These are phyloP conservation scores for Epichloe scottii DNA, from an alignment of 2,329 filamentous ascomycete genomes.

Conservation along the genomic window DNA sequence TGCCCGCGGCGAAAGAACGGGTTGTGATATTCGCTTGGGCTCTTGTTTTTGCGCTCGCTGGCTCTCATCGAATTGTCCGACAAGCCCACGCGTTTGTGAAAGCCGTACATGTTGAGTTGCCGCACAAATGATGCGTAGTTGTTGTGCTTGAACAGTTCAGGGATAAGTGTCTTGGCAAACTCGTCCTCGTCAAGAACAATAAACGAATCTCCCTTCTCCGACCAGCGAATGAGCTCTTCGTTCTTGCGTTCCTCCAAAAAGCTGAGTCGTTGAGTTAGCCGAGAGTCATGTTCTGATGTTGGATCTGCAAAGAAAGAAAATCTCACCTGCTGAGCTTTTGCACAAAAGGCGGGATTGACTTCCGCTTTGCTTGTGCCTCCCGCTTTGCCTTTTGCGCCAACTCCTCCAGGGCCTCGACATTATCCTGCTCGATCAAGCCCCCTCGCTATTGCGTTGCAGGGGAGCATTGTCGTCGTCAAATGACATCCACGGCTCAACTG, in stretches of 20 bases:
- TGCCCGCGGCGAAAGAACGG: conserved; percentile 90
- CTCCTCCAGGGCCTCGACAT: conserved; percentile 66
- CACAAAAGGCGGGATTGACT: conserved; percentile 94
- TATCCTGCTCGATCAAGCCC: conserved; percentile 44
- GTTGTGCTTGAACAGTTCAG: conserved; percentile 98
- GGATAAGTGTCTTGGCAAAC: conserved; percentile 93
- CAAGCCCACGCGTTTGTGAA: conserved; percentile 87
- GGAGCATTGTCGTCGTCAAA: conserved; percentile 30
- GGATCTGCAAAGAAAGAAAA: not conserved
- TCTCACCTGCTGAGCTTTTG: conserved; percentile 91
- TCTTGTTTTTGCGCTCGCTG: conserved; percentile 94
- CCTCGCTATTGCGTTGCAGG: conserved; percentile 24
- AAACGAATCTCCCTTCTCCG: conserved; percentile 90
- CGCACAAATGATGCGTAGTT: conserved; percentile 95
- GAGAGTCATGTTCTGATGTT: not conserved
- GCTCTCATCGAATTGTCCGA: conserved; percentile 97
- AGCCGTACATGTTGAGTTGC: conserved; percentile 94
- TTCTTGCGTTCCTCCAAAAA: conserved; percentile 91
- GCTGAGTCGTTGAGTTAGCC: conserved; percentile 31
- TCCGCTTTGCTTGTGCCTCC: conserved; percentile 79
- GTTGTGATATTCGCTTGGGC: conserved; percentile 95
- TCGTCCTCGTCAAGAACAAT: conserved; percentile 95
- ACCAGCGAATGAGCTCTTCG: conserved; percentile 92
- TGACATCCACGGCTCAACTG: conserved; percentile 27
- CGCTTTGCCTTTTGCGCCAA: conserved; percentile 71